A percentile compares a stretch with the other conserved stretches of the same genome.
Evolutionary conservation across 108 stramenopile species (phyloP).

Genomic region (Nitzschia sp.): DNA sequence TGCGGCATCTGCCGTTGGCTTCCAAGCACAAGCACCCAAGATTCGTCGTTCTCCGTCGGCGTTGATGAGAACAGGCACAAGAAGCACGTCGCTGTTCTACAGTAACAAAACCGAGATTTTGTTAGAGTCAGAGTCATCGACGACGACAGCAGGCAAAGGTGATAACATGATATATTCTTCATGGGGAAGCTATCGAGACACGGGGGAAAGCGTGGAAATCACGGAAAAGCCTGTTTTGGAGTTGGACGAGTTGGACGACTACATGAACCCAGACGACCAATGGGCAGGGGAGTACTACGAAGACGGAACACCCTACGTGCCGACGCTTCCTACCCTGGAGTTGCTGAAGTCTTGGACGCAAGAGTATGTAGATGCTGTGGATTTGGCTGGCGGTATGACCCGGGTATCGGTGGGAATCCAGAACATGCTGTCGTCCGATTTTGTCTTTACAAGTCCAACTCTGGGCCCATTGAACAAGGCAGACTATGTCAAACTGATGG

Average conservation of each 20-base stretch:
- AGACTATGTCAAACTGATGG: constrained; percentile 35
- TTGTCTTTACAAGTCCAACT: constrained; percentile 33
- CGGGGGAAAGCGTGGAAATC: background rate
- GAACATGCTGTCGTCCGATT: constrained; percentile 21
- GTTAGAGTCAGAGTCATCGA: background rate
- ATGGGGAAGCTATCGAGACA: background rate
- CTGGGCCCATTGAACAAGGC: constrained; percentile 28
- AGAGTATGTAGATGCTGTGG: constrained; percentile 28
- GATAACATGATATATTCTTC: background rate
- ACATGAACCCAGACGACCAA: background rate
- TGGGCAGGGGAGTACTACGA: background rate
- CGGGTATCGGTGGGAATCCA: constrained; percentile 28
- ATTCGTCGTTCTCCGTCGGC: too few relatives aligned
- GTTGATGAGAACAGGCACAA: background rate
- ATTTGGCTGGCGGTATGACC: constrained; percentile 38
- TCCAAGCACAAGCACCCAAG: background rate
- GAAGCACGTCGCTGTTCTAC: background rate
- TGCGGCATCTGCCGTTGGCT: background rate
- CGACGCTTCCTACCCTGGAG: constrained; percentile 20
- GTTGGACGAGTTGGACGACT: background rate
- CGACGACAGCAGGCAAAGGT: background rate
- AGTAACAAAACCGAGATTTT: background rate
- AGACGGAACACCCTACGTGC: background rate
- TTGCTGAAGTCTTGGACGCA: constrained; percentile 22
- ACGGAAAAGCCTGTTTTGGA: background rate